phyloP scores from a whole-genome alignment of 2,329 filamentous ascomycete species.

The Alternaria viburni region DNA sequence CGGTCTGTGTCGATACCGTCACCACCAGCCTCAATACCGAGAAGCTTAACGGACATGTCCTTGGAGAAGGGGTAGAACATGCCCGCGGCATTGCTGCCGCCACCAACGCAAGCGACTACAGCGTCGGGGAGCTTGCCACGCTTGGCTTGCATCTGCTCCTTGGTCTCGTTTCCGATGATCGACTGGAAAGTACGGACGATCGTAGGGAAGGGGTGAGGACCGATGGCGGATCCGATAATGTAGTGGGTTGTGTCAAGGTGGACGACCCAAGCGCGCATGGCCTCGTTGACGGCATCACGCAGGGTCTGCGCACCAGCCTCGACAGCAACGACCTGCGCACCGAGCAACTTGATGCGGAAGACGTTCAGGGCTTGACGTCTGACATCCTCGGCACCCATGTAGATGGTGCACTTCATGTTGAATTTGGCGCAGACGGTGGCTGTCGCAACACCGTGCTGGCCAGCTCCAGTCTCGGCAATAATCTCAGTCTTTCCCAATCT shows the following conservation, averaged over 20 bases:
- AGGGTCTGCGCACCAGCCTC: conserved; percentile 79
- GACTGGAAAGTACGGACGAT: conserved; percentile 98
- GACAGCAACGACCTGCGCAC: conserved; percentile 89
- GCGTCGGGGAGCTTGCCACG: conserved; percentile 91
- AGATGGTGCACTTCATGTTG: conserved; percentile 96
- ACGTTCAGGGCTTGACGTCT: conserved; percentile 96
- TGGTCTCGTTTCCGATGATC: conserved; percentile 94
- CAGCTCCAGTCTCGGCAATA: conserved; percentile 96
- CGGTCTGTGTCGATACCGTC: conserved; percentile 86
- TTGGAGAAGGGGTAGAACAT: conserved; percentile 98
- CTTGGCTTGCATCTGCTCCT: conserved; percentile 84
- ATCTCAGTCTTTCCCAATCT: conserved; percentile 94
- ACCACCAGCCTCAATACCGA: conserved; percentile 94
- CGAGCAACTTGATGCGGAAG: conserved; percentile 96
- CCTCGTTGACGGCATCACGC: conserved; percentile 83
- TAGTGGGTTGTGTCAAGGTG: conserved; percentile 95
- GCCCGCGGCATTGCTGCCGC: conserved; percentile 91
- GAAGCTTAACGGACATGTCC: conserved; percentile 81
- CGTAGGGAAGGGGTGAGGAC: conserved; percentile 95
- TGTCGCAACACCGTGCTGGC: conserved; percentile 96
- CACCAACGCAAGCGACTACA: conserved; percentile 94
- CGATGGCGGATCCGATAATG: conserved; percentile 96
- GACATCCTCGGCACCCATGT: conserved; percentile 98
- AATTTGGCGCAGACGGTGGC: conserved; percentile 98
- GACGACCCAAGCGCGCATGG: conserved; percentile 91